These are phyloP conservation scores for Pseudognaphalium luteoalbum DNA, from an alignment of 129 eudicot genomes.

Conservation along the genomic window DNA sequence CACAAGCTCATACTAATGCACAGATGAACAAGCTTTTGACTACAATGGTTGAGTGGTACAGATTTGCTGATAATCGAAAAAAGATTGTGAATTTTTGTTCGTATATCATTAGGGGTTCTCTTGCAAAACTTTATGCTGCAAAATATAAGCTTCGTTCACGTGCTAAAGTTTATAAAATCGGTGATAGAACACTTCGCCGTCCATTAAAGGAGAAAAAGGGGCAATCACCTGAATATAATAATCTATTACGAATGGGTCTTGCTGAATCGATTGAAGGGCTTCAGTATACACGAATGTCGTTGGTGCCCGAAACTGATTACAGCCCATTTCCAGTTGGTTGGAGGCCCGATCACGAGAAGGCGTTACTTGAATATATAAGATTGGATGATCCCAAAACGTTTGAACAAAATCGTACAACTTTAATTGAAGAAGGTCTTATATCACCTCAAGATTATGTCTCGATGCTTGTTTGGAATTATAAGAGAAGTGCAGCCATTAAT, in stretches of 20 bases:
- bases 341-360: slow-evolving; percentile 90
- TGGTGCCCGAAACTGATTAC: slow-evolving; percentile 88
- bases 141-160: slow-evolving; percentile 93
- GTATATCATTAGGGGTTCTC: slow-evolving; percentile 88
- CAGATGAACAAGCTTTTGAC: slow-evolving; percentile 93
- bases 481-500: slow-evolving; percentile 56
- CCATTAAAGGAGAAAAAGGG: slow-evolving; percentile 77
- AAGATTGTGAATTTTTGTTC: slow-evolving; percentile 94
- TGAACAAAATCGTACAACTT: slow-evolving; percentile 51
- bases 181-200: slow-evolving; percentile 68
- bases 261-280: slow-evolving; percentile 91
- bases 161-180: slow-evolving; percentile 90
- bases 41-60: slow-evolving; percentile 97
- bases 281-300: slow-evolving; percentile 78
- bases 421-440: slow-evolving; percentile 67
- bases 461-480: slow-evolving; percentile 87
- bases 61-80: slow-evolving; percentile 93
- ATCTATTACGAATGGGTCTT: slow-evolving; percentile 86
- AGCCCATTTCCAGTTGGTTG: slow-evolving; percentile 77
- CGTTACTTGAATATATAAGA: slow-evolving; percentile 73
- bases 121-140: slow-evolving; percentile 96
- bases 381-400: slow-evolving; percentile 67
- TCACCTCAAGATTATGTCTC: slow-evolving; percentile 86
- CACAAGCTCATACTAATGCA: slow-evolving; percentile 95
- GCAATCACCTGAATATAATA: slow-evolving; percentile 72